These are phyloP conservation scores for Shiraia sp. DNA, from an alignment of 2,329 filamentous ascomycete genomes.

Conservation along the genomic window DNA sequence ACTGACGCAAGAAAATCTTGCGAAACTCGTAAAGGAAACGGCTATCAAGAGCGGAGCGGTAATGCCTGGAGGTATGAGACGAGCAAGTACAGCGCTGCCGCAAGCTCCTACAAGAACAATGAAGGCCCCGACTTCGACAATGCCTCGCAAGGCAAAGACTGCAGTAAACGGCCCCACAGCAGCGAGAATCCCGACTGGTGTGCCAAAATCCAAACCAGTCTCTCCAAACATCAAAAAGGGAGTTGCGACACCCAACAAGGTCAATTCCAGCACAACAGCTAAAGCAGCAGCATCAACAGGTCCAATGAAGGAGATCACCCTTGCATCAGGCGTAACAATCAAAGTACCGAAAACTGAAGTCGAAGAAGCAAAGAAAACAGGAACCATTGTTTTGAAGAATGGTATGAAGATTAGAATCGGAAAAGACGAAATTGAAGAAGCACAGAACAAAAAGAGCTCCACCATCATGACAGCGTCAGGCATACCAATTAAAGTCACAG, in stretches of 20 bases:
- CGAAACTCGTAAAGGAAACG: conserved; percentile 44
- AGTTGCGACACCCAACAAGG: conserved; percentile 9
- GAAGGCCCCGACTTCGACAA: conserved; percentile 16
- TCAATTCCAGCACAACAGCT: conserved; percentile 9
- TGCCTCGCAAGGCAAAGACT: conserved; percentile 29
- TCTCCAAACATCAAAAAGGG: conserved; percentile 10
- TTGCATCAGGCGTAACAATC: conserved; percentile 38
- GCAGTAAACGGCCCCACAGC: conserved; percentile 21
- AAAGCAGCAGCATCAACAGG: conserved; percentile 17
- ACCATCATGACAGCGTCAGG: conserved; percentile 35
- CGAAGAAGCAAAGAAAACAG: conserved; percentile 37
- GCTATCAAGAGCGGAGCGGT: conserved; percentile 42
- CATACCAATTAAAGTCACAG: conserved; percentile 38
- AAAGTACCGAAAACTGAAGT: conserved; percentile 37
- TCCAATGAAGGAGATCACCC: conserved; percentile 35
- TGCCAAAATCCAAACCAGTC: conserved; percentile 8
- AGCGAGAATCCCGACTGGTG: conserved; percentile 15
- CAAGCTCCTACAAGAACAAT: conserved; percentile 27
- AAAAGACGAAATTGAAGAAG: conserved; percentile 38
- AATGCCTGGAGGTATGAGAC: conserved; percentile 34
- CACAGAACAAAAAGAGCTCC: conserved; percentile 29
- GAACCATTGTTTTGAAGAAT: conserved; percentile 33
- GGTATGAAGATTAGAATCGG: conserved; percentile 36
- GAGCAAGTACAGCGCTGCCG: conserved; percentile 34
- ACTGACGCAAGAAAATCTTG: conserved; percentile 43